Evolutionary conservation across 2,329 filamentous ascomycete genomes (phyloP).

Genomic region (Neospermospora avenae): DNA sequence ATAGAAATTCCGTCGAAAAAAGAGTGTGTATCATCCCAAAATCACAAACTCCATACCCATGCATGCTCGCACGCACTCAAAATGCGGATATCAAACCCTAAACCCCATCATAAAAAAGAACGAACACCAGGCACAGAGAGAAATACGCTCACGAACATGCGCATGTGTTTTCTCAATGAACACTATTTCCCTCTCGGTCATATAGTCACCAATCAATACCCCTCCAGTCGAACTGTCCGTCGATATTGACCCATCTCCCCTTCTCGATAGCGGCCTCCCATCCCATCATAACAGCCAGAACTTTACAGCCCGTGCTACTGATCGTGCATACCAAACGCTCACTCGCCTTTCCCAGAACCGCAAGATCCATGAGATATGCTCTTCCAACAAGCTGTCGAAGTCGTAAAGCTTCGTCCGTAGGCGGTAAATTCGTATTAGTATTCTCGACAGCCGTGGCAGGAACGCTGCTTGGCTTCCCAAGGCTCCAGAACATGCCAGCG

Average conservation of each 20-base stretch:
- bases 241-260: constrained; percentile 74
- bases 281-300: constrained; percentile 83
- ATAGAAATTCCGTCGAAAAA: background rate
- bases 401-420: constrained; percentile 50
- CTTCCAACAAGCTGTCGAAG: constrained; percentile 72
- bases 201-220: constrained; percentile 34
- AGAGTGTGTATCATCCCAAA: background rate
- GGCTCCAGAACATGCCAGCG: constrained; percentile 73
- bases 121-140: background rate
- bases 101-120: background rate
- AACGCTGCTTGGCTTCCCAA: constrained; percentile 49
- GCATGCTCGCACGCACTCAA: background rate
- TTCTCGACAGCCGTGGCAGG: constrained; percentile 35
- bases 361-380: constrained; percentile 79
- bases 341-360: constrained; percentile 64
- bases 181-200: no score
- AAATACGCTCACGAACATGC: background rate
- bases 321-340: constrained; percentile 76
- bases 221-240: constrained; percentile 64
- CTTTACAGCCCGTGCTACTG: constrained; percentile 66
- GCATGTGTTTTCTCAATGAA: background rate
- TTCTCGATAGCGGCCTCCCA: constrained; percentile 66
- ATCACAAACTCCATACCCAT: background rate
- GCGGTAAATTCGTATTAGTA: constrained; percentile 35
- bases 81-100: constrained; percentile 1